These are phyloP conservation scores for Naegleria fowleri DNA, from an alignment of 208 protist species.

Conservation along the genomic window DNA sequence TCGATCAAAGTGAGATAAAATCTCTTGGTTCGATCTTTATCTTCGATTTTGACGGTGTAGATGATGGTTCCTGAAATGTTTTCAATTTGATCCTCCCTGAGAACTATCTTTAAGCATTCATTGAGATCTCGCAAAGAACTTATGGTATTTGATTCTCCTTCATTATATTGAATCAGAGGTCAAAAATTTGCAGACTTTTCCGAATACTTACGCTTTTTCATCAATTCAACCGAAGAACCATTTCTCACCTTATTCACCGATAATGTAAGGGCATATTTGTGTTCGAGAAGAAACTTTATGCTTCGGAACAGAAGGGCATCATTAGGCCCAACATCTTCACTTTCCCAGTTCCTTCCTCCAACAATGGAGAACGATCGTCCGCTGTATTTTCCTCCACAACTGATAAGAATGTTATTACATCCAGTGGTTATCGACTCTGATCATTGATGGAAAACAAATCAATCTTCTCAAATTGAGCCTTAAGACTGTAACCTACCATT, in stretches of 20 bases:
- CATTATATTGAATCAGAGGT: not conserved
- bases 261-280: not conserved
- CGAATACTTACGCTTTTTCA: not conserved
- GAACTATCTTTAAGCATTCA: not conserved
- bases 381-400: not conserved
- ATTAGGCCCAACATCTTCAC: not conserved
- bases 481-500: not conserved
- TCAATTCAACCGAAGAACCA: not conserved
- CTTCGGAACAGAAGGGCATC: not conserved
- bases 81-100: not conserved
- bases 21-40: not conserved
- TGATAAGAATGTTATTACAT: not conserved
- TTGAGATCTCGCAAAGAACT: not conserved
- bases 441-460: too few relatives aligned
- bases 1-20: not conserved
- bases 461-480: too few relatives aligned
- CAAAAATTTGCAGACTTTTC: too few relatives aligned
- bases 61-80: not conserved
- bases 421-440: too few relatives aligned
- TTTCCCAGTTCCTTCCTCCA: not conserved
- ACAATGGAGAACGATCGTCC: not conserved
- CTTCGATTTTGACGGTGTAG: not conserved
- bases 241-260: not conserved
- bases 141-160: not conserved
- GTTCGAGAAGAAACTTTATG: not conserved